These are phyloP conservation scores for Pythium graminicola DNA, from an alignment of 352 stramenopile genomes.

Conservation along the genomic window DNA sequence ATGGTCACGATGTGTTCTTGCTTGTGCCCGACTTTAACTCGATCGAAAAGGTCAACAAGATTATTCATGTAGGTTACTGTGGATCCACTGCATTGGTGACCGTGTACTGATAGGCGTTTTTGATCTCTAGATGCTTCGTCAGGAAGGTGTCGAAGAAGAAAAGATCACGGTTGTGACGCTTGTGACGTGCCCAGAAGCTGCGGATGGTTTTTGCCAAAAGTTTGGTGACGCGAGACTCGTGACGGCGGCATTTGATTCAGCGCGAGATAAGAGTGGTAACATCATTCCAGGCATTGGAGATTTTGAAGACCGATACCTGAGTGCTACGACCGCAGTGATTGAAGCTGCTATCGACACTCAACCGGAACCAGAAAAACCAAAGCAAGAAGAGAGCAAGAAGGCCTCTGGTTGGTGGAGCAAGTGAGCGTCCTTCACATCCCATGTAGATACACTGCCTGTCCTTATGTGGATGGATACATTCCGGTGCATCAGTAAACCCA, in stretches of 20 bases:
- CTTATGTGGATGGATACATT: no score
- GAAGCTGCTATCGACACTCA: conserved; percentile 30
- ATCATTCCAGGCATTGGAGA: conserved; percentile 69
- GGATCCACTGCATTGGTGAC: neutral
- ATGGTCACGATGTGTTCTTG: conserved; percentile 60
- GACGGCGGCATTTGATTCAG: conserved; percentile 66
- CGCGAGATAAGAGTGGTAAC: conserved; percentile 45
- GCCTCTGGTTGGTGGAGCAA: conserved; percentile 31
- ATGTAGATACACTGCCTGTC: neutral
- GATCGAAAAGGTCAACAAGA: conserved; percentile 60
- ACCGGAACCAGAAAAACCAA: conserved; percentile 28
- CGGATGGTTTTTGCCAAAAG: conserved; percentile 71
- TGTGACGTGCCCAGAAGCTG: conserved; percentile 71
- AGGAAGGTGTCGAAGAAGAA: conserved; percentile 64
- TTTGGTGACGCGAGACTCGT: conserved; percentile 72
- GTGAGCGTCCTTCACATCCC: neutral
- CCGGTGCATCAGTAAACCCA: no score
- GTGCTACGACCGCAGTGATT: conserved; percentile 29
- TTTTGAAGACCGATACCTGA: conserved; percentile 70
- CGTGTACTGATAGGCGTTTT: neutral
- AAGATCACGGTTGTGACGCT: conserved; percentile 79
- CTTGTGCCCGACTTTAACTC: conserved; percentile 59
- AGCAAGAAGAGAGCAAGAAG: conserved; percentile 24
- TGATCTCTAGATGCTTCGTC: conserved; percentile 44
- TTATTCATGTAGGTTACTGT: conserved; percentile 49